Percentiles rank a stretch among this genome's conserved stretches.
phyloP scores from a whole-genome alignment of 2,329 filamentous ascomycete genomes.

The Fusarium sp. region DNA sequence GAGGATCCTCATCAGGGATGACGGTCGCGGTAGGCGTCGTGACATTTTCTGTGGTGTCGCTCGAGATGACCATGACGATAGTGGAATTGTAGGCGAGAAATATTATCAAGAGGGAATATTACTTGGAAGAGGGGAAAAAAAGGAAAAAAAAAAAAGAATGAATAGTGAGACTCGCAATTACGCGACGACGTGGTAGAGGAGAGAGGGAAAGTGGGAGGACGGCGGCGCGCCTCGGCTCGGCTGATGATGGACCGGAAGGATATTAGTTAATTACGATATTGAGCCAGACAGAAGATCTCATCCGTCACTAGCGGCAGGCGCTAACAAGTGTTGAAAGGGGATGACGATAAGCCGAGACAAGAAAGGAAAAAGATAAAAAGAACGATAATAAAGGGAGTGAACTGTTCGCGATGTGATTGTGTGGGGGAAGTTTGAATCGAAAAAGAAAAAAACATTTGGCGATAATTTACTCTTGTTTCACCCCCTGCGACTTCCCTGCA shows the following conservation, averaged over 20 bases:
- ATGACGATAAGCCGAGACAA: background rate
- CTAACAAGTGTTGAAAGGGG: conserved; percentile 15
- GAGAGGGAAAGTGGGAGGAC: conserved; percentile 4
- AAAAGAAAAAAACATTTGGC: background rate
- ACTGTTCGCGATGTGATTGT: background rate
- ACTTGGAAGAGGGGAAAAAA: background rate
- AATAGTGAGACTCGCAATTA: conserved; percentile 1
- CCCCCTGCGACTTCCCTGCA: conserved; percentile 1
- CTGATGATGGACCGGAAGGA: conserved; percentile 14
- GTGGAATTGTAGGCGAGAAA: conserved; percentile 29
- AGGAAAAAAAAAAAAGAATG: background rate
- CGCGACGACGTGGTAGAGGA: background rate
- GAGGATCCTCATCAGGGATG: conserved; percentile 41
- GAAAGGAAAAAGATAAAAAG: background rate
- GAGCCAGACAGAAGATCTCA: conserved; percentile 11
- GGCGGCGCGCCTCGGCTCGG: conserved; percentile 21
- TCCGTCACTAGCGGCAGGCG: conserved; percentile 18
- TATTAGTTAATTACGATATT: conserved; percentile 39
- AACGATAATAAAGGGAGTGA: conserved; percentile 13
- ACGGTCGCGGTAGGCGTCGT: conserved; percentile 36
- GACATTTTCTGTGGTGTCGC: conserved; percentile 34
- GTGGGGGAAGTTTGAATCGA: background rate
- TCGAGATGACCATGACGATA: conserved; percentile 37
- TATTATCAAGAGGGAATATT: background rate
- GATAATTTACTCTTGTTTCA: conserved; percentile 16